Percentiles rank a stretch among this genome's conserved stretches.
phyloP scores from a whole-genome alignment of 225 moss, liverwort and hornwort species.

The Lunularia cruciata region DNA sequence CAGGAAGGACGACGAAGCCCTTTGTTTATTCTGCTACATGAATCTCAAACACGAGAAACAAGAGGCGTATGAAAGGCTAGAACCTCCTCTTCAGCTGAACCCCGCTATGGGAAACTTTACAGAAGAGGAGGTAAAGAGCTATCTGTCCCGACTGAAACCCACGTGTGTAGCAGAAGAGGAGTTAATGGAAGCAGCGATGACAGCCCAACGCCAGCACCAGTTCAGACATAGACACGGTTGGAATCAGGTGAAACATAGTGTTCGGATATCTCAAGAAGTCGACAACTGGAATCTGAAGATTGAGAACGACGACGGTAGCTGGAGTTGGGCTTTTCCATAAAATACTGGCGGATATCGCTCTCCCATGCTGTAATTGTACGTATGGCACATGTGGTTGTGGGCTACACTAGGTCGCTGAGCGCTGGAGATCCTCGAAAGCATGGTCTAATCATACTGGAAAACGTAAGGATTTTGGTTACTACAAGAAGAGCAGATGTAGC shows the following conservation, averaged over 20 bases:
- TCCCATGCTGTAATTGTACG: background rate
- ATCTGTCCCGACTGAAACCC: slow-evolving; percentile 7
- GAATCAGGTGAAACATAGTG: slow-evolving; percentile 25
- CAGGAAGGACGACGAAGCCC: slow-evolving; percentile 24
- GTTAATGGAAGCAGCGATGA: slow-evolving; percentile 13
- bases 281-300: slow-evolving; percentile 20
- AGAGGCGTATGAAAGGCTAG: slow-evolving; percentile 17
- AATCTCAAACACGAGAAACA: slow-evolving; percentile 23
- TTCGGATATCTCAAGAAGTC: slow-evolving; percentile 21
- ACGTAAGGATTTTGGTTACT: background rate
- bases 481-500: slow-evolving; percentile 6
- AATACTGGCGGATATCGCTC: background rate
- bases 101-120: slow-evolving; percentile 14
- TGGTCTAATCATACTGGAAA: background rate
- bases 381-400: slow-evolving; percentile 3
- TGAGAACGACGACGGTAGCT: slow-evolving; percentile 18
- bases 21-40: slow-evolving; percentile 24
- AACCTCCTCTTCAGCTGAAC: slow-evolving; percentile 23
- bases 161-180: background rate
- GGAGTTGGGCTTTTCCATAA: slow-evolving; percentile 25
- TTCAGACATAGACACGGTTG: slow-evolving; percentile 10
- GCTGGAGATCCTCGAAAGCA: background rate
- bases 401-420: background rate
- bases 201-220: slow-evolving; percentile 15
- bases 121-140: slow-evolving; percentile 21